Conservation (phyloP, 108 stramenopile genomes). For the Nitzschia putrida region DNA sequence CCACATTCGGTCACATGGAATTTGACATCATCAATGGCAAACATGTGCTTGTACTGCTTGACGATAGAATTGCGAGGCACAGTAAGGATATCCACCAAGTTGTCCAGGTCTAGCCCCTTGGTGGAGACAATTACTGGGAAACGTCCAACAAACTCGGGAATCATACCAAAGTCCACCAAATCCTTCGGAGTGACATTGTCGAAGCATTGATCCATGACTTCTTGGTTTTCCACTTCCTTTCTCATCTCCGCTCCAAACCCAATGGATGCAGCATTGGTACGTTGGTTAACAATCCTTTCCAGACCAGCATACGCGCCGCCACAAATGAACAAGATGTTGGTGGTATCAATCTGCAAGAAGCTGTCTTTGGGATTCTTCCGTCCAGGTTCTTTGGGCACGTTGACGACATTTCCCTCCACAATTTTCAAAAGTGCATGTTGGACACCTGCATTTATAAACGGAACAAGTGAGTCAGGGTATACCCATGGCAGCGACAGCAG, state of each 20-base stretch:
- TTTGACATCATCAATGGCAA: slow-evolving; percentile 92
- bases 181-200: slow-evolving; percentile 93
- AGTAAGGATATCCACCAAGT: slow-evolving; percentile 93
- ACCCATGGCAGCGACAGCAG: too few relatives aligned
- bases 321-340: slow-evolving; percentile 97
- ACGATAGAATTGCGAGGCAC: slow-evolving; percentile 94
- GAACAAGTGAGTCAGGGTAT: background rate
- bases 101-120: slow-evolving; percentile 83
- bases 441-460: slow-evolving; percentile 56
- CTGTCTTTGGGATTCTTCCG: slow-evolving; percentile 94
- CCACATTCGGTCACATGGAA: slow-evolving; percentile 93
- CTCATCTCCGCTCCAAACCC: slow-evolving; percentile 98
- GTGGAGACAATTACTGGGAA: slow-evolving; percentile 97
- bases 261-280: slow-evolving; percentile 91
- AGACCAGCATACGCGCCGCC: slow-evolving; percentile 98
- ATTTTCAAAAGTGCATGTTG: slow-evolving; percentile 98
- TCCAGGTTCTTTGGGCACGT: slow-evolving; percentile 97
- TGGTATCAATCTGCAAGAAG: slow-evolving; percentile 95
- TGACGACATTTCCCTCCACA: slow-evolving; percentile 97
- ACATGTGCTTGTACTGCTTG: slow-evolving; percentile 94
- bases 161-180: slow-evolving; percentile 93
- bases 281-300: slow-evolving; percentile 88
- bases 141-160: slow-evolving; percentile 96
- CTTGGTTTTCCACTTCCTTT: slow-evolving; percentile 83
- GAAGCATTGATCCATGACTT: slow-evolving; percentile 86